phyloP scores from a whole-genome alignment of 2,329 filamentous ascomycete genomes.

The Tolypocladium tundrense region DNA sequence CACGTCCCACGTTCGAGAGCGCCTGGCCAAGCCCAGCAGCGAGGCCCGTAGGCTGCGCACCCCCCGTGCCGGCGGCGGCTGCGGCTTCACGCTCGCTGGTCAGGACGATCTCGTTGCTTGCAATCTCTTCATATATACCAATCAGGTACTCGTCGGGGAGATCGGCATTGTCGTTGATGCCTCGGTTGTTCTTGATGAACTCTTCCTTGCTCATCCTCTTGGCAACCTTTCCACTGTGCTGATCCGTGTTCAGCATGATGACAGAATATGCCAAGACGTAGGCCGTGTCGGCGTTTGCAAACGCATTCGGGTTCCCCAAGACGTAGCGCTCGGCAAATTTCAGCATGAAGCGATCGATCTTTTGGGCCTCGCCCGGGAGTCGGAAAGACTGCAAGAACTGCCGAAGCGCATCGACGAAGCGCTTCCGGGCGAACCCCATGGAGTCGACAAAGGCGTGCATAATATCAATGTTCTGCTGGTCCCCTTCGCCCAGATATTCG shows the following conservation, averaged over 20 bases:
- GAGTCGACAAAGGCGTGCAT: constrained; percentile 97
- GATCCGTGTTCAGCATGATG: constrained; percentile 91
- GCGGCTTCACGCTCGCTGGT: constrained; percentile 86
- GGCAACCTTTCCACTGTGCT: constrained; percentile 78
- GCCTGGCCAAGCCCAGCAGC: constrained; percentile 80
- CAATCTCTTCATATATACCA: constrained; percentile 87
- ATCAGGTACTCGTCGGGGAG: constrained; percentile 85
- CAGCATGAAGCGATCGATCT: constrained; percentile 98
- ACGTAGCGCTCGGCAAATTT: constrained; percentile 98
- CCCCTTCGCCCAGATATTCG: constrained; percentile 89
- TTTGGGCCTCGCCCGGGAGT: constrained; percentile 90
- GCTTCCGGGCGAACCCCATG: constrained; percentile 86
- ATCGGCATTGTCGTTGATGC: constrained; percentile 94
- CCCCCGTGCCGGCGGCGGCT: constrained; percentile 59
- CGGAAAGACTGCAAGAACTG: constrained; percentile 92
- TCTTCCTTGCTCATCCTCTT: constrained; percentile 91
- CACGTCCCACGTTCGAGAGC: constrained; percentile 81
- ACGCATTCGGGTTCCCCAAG: constrained; percentile 89
- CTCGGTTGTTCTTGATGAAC: constrained; percentile 97
- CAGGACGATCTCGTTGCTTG: constrained; percentile 83
- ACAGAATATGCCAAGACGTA: constrained; percentile 96
- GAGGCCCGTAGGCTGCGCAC: constrained; percentile 55
- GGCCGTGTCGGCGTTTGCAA: constrained; percentile 94
- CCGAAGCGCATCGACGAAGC: constrained; percentile 86
- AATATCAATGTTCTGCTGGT: constrained; percentile 84